A percentile compares a stretch with the other conserved stretches of the same genome.
Evolutionary conservation across 2,329 filamentous ascomycete genomes (phyloP).

Genomic region (Alternaria sp.): DNA sequence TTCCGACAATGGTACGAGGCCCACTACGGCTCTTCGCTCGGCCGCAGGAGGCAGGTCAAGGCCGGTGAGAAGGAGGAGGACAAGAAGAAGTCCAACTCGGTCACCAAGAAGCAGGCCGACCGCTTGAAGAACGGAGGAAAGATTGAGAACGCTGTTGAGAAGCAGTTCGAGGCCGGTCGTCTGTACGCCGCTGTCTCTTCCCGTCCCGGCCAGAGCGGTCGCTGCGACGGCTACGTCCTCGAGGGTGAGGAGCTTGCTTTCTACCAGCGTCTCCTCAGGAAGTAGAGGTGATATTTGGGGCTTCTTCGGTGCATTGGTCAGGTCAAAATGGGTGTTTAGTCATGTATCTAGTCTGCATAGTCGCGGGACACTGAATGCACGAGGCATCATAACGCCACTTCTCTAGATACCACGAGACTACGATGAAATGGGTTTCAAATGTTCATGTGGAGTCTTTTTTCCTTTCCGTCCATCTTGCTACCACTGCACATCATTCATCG

Average conservation of each 20-base stretch:
- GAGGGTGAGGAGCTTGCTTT: slow-evolving; percentile 99
- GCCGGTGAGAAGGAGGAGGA: slow-evolving; percentile 71
- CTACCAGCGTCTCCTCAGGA: slow-evolving; percentile 99
- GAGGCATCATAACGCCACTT: slow-evolving; percentile 48
- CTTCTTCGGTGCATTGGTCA: slow-evolving; percentile 52
- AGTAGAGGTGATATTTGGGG: slow-evolving; percentile 68
- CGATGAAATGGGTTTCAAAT: slow-evolving; percentile 43
- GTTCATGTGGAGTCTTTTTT: slow-evolving; percentile 30
- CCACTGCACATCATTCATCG: neutral
- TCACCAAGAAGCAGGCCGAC: slow-evolving; percentile 95
- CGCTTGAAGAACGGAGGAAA: slow-evolving; percentile 86
- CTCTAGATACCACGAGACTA: slow-evolving; percentile 53
- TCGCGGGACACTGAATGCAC: slow-evolving; percentile 49
- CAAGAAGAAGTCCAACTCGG: slow-evolving; percentile 97
- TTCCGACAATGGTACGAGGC: slow-evolving; percentile 99
- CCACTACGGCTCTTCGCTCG: slow-evolving; percentile 92
- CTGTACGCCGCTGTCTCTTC: slow-evolving; percentile 92
- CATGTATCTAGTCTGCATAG: slow-evolving; percentile 53
- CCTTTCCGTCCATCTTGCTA: neutral
- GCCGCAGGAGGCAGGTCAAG: slow-evolving; percentile 91
- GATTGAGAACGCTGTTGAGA: slow-evolving; percentile 91
- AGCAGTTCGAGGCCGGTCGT: slow-evolving; percentile 99
- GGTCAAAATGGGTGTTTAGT: slow-evolving; percentile 54
- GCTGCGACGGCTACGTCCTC: slow-evolving; percentile 95
- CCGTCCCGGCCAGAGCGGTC: slow-evolving; percentile 95